Evolutionary conservation across 371 early-diverging fungal genomes (phyloP), one percentile per base, ranked within the genome.

Genomic region (Syncephalis plumigaleata): DNA sequence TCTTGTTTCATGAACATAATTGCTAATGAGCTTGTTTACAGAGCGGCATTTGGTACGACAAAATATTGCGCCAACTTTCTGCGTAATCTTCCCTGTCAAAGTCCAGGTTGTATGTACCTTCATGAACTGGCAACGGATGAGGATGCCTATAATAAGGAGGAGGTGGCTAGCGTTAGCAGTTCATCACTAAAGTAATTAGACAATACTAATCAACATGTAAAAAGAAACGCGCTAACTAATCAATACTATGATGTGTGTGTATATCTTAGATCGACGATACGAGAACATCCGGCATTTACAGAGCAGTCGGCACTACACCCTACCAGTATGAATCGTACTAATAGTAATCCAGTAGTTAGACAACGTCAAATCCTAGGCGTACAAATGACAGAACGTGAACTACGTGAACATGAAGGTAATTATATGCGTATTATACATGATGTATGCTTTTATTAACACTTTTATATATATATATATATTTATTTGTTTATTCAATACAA

Each of bases 11-110:
- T 16, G n/a, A 23, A 27, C 24, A 4, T 1, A 8, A 11, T 16
- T 20, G n/a, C 22, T 39, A 22, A 3, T 24, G 36, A 3, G 23
- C 21, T 21, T 45, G 21, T 1, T n/a, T 7, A 15, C 55, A 66
- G 83, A 42, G 91, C 87, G 2, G 84, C 91, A 0, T 88, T 85
- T 67, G 98, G 98, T 22, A 92, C 95, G 15, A 97, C 95, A 31
- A 93, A 94, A 61, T 97, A 97, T 60, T 97, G 98, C 60, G 80
- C 93, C 9, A 88, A 84, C 58, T 97, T 86, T 59, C 64, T 97
- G 39, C 81, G 88, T 21, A 84, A 80, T 53, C 82, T 86, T 65
- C 60, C 75, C 1, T 97, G 98, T 58, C 91, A 85, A 53, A 93
- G 90, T 55, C 81, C 87, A 9, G 78, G 74, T 9, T 97, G 98